phyloP scores from a whole-genome alignment of 139 green algal species.

The Chlorella ohadii region DNA sequence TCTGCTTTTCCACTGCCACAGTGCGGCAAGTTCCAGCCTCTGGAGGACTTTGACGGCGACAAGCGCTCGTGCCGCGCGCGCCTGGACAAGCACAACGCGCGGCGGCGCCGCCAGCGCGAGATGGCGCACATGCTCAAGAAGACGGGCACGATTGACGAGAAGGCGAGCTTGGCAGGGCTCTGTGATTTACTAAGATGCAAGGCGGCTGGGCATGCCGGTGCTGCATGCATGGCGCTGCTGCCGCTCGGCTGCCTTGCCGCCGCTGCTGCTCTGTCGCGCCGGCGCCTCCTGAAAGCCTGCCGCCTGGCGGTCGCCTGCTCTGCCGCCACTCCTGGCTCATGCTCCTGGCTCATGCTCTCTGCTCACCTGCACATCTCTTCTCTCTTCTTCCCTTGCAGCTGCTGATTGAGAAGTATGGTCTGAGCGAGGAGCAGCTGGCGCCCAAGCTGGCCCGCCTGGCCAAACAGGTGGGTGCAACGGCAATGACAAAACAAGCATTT shows the following conservation, averaged over 20 bases:
- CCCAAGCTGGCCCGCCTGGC: conserved; percentile 27
- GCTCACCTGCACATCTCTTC: background rate
- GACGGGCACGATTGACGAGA: conserved; percentile 37
- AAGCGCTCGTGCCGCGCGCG: conserved; percentile 52
- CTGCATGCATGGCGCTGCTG: too few species aligned
- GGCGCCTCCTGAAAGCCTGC: too few species aligned
- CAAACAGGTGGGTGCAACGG: background rate
- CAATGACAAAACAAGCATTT: too few species aligned
- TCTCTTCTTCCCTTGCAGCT: background rate
- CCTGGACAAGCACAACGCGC: conserved; percentile 74
- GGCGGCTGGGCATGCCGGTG: too few species aligned
- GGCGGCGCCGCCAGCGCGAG: conserved; percentile 54
- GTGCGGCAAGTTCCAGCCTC: conserved; percentile 44
- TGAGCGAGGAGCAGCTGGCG: conserved; percentile 41
- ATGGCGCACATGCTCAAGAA: conserved; percentile 48
- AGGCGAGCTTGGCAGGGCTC: conserved; percentile 3
- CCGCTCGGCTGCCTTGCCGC: too few species aligned
- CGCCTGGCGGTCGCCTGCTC: too few species aligned
- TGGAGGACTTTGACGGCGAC: conserved; percentile 53
- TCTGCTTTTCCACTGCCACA: background rate
- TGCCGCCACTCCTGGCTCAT: too few species aligned
- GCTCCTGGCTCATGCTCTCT: too few species aligned
- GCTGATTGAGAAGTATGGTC: conserved; percentile 38
- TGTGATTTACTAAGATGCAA: too few species aligned
- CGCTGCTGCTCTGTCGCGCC: too few species aligned